Evolutionary conservation across 1,284 basidiomycete genomes (phyloP).

Genomic region (Mycena sp.): DNA sequence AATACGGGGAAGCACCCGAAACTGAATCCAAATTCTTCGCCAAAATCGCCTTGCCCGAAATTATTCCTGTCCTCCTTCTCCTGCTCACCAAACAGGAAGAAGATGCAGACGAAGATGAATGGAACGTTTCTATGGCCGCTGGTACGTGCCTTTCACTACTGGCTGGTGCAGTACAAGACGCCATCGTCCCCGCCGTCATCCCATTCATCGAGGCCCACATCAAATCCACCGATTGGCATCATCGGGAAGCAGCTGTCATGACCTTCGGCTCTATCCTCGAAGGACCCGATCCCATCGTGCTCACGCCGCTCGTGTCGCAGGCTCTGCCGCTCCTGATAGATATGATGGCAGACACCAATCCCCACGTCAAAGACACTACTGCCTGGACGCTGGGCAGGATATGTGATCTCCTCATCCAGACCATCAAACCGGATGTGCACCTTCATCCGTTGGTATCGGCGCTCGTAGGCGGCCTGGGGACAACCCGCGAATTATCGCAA

Average conservation of each 20-base stretch:
- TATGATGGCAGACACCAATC: constrained; percentile 91
- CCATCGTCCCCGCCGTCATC: constrained; percentile 92
- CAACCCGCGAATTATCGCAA: constrained; percentile 88
- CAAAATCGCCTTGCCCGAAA: constrained; percentile 93
- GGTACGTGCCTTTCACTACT: constrained; percentile 92
- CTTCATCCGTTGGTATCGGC: constrained; percentile 87
- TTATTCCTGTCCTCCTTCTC: constrained; percentile 88
- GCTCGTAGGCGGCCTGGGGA: constrained; percentile 85
- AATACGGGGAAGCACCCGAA: constrained; percentile 90
- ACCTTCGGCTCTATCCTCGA: constrained; percentile 98
- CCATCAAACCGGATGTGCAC: constrained; percentile 92
- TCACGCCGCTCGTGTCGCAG: constrained; percentile 93
- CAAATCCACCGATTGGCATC: constrained; percentile 92
- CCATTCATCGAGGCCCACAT: constrained; percentile 99
- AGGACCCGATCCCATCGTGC: constrained; percentile 88
- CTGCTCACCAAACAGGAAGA: constrained; percentile 51
- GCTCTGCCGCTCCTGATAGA: constrained; percentile 94
- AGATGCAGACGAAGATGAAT: constrained; percentile 98
- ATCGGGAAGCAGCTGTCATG: constrained; percentile 98
- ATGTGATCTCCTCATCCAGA: constrained; percentile 88
- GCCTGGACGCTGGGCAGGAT: constrained; percentile 98
- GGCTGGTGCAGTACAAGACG: constrained; percentile 91
- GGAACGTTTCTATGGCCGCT: constrained; percentile 99
- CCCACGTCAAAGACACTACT: constrained; percentile 95
- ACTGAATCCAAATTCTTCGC: constrained; percentile 89